phyloP scores from a whole-genome alignment of 1,284 basidiomycete species.

The Sporisorium scitamineum region DNA sequence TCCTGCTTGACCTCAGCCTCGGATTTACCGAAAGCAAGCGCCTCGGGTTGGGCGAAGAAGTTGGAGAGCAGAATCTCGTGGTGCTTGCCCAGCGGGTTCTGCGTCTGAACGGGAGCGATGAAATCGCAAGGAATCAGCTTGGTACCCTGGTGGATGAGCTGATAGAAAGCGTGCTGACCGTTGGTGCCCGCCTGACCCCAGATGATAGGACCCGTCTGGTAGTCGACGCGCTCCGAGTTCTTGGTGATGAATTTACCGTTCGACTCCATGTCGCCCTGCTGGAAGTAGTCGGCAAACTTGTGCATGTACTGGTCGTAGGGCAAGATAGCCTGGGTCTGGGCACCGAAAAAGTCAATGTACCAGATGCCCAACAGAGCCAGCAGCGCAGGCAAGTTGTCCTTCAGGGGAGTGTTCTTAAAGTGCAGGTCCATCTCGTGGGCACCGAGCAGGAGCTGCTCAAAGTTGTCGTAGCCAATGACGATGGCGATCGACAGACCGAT shows the following conservation, averaged over 20 bases:
- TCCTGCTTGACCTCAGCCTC: slow-evolving; percentile 88
- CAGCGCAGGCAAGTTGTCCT: slow-evolving; percentile 91
- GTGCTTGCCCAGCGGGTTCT: slow-evolving; percentile 89
- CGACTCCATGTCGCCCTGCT: slow-evolving; percentile 99
- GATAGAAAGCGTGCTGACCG: slow-evolving; percentile 99
- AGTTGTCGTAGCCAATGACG: slow-evolving; percentile 93
- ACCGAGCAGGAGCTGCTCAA: slow-evolving; percentile 87
- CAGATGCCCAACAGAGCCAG: slow-evolving; percentile 93
- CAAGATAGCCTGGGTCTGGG: slow-evolving; percentile 93
- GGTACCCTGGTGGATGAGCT: slow-evolving; percentile 85
- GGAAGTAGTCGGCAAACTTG: slow-evolving; percentile 99
- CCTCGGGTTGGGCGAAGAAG: slow-evolving; percentile 93
- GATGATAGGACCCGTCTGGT: slow-evolving; percentile 98
- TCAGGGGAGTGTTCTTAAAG: slow-evolving; percentile 87
- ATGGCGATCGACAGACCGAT: slow-evolving; percentile 95
- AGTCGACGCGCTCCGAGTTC: slow-evolving; percentile 88
- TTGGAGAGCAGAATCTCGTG: slow-evolving; percentile 97
- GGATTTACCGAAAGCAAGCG: slow-evolving; percentile 95
- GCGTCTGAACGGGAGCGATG: slow-evolving; percentile 90
- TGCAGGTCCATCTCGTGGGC: slow-evolving; percentile 98
- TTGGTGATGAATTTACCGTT: slow-evolving; percentile 98
- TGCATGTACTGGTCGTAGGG: slow-evolving; percentile 99
- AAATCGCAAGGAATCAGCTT: slow-evolving; percentile 87
- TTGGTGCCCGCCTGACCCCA: slow-evolving; percentile 99
- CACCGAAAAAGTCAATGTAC: slow-evolving; percentile 98